These are phyloP conservation scores for Aspergillus tanneri DNA, from an alignment of 2,329 filamentous ascomycete species.

Conservation along the genomic window DNA sequence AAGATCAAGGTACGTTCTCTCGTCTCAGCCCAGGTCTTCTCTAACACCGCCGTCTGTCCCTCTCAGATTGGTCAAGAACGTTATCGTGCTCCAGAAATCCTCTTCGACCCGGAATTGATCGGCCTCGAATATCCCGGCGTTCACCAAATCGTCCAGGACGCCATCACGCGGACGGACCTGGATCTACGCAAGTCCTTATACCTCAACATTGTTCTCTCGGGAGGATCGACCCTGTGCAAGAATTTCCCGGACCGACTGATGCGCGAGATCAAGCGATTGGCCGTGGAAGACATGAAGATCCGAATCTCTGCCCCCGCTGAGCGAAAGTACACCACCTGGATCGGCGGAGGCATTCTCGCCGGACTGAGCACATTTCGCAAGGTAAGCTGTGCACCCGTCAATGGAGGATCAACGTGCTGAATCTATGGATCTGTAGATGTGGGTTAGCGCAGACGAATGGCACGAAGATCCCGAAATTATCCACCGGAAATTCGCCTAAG, in stretches of 20 bases:
- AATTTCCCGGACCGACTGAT: conserved; percentile 92
- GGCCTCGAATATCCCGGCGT: conserved; percentile 95
- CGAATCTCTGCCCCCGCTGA: conserved; percentile 98
- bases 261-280: conserved; percentile 86
- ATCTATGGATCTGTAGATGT: conserved; percentile 68
- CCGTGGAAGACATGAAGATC: conserved; percentile 98
- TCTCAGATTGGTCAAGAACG: conserved; percentile 81
- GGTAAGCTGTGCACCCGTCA: conserved; percentile 54
- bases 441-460: conserved; percentile 99
- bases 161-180: conserved; percentile 91
- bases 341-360: conserved; percentile 94
- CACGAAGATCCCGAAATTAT: conserved; percentile 99
- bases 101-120: conserved; percentile 97
- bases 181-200: conserved; percentile 92
- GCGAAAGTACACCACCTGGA: conserved; percentile 98
- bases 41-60: conserved; percentile 3
- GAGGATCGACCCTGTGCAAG: conserved; percentile 92
- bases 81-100: conserved; percentile 92
- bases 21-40: not conserved
- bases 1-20: conserved; percentile 71
- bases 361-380: conserved; percentile 98
- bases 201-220: conserved; percentile 94
- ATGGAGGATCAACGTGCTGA: not conserved
- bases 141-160: conserved; percentile 95
- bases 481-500: conserved; percentile 90